Evolutionary conservation across 1,284 basidiomycete genomes (phyloP).

Genomic region (Golubevia pallescens): DNA sequence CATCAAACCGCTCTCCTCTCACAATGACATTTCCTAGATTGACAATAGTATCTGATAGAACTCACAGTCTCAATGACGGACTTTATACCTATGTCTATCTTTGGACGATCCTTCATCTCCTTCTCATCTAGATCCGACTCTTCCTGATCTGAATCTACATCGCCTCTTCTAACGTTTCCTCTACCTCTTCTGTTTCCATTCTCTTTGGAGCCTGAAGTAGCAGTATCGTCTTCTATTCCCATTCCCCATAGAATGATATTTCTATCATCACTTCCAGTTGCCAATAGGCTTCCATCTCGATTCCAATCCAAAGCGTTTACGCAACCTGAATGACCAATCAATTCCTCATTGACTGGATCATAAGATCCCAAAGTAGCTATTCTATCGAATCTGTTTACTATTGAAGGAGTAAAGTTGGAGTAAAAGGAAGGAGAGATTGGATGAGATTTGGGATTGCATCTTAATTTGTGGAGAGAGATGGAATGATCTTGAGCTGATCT

Average conservation of each 20-base stretch:
- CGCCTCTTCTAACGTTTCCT: not conserved
- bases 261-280: conserved; percentile 82
- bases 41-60: conserved; percentile 12
- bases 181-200: conserved; percentile 25
- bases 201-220: conserved; percentile 71
- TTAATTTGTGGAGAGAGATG: too few species aligned
- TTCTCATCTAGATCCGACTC: not conserved
- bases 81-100: conserved; percentile 74
- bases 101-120: conserved; percentile 65
- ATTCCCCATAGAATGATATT: conserved; percentile 76
- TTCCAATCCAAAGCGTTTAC: conserved; percentile 87
- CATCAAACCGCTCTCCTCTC: conserved; percentile 14
- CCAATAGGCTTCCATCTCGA: conserved; percentile 74
- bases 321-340: conserved; percentile 73
- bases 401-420: not conserved
- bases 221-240: conserved; percentile 65
- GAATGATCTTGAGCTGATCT: too few species aligned
- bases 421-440: not conserved
- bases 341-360: not conserved
- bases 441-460: too few species aligned
- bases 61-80: conserved; percentile 13
- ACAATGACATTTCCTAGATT: conserved; percentile 17
- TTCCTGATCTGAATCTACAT: not conserved
- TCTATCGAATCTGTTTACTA: not conserved
- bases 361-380: not conserved